Percentiles rank a stretch among this genome's conserved stretches.
phyloP scores from a whole-genome alignment of 768 basidiomycete genomes.

The Mycena chlorophos region DNA sequence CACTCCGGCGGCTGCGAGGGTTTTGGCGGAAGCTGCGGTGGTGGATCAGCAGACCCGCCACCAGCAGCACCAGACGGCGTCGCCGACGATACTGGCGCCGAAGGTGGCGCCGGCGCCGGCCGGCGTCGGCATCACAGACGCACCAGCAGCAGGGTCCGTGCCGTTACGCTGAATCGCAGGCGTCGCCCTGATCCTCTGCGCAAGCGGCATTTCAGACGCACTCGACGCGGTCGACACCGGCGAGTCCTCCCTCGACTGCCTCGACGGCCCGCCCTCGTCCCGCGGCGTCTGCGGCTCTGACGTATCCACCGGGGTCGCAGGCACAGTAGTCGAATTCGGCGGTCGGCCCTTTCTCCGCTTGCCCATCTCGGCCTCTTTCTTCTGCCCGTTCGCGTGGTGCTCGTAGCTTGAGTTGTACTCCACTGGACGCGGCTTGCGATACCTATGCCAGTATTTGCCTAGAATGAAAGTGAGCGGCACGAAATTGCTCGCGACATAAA shows the following conservation, averaged over 20 bases:
- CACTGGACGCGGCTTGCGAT: conserved; percentile 77
- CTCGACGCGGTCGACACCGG: conserved; percentile 76
- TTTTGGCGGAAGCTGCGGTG: conserved; percentile 25
- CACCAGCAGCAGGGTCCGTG: conserved; percentile 17
- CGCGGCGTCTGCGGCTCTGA: conserved; percentile 59
- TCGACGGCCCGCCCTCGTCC: conserved; percentile 34
- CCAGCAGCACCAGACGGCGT: conserved; percentile 16
- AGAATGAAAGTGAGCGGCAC: conserved; percentile 9
- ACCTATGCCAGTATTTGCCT: conserved; percentile 92
- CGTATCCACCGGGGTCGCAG: conserved; percentile 40
- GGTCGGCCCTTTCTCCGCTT: conserved; percentile 58
- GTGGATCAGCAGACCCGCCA: too few species aligned
- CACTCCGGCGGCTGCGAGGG: conserved; percentile 57
- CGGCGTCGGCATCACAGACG: too few species aligned
- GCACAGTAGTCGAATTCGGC: conserved; percentile 39
- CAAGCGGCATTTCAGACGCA: conserved; percentile 72
- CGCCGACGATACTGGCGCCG: conserved; percentile 12
- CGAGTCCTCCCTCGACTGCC: conserved; percentile 53
- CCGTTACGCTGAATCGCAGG: conserved; percentile 25
- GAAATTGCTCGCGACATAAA: conserved; percentile 4
- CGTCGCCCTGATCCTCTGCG: conserved; percentile 53
- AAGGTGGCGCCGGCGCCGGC: conserved; percentile 19
- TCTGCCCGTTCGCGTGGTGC: conserved; percentile 56
- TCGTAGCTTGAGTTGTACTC: conserved; percentile 77
- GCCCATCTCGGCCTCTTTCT: conserved; percentile 55